Percentiles rank a stretch among this genome's conserved stretches.
Conservation (phyloP, 768 basidiomycete genomes). For the Suillus decipiens region DNA sequence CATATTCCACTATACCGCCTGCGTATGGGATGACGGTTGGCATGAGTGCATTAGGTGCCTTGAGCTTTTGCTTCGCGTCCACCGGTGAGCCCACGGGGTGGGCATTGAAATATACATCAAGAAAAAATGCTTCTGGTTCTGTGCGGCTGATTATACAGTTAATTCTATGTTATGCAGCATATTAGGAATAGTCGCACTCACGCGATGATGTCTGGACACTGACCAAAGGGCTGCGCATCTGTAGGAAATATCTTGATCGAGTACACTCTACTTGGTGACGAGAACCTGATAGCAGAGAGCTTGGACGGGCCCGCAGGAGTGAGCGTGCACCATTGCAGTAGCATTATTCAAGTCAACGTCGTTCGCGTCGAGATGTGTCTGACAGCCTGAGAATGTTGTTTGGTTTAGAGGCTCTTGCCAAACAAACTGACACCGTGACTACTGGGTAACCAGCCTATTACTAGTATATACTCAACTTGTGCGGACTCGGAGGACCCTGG, state of each 20-base stretch:
- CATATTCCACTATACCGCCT: conserved; percentile 66
- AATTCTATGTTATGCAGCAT: conserved; percentile 16
- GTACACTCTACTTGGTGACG: conserved; percentile 65
- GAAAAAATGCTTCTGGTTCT: conserved; percentile 70
- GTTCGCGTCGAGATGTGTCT: too few species aligned
- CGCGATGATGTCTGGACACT: conserved; percentile 64
- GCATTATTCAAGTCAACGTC: conserved; percentile 35
- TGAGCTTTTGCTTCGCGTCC: conserved; percentile 56
- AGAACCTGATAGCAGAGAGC: conserved; percentile 73
- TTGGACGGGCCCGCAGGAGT: conserved; percentile 56
- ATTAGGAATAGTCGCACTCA: conserved; percentile 33
- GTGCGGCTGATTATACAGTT: conserved; percentile 49
- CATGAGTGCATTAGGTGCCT: conserved; percentile 69
- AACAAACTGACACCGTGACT: not conserved
- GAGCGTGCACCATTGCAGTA: conserved; percentile 72
- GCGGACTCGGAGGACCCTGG: too few species aligned
- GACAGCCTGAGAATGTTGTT: not conserved
- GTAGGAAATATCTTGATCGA: conserved; percentile 72
- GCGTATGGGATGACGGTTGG: conserved; percentile 72
- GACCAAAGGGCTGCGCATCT: conserved; percentile 59
- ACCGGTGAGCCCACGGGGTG: conserved; percentile 47
- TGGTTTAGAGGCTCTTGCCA: not conserved
- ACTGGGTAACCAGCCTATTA: too few species aligned
- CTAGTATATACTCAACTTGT: too few species aligned
- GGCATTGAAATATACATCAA: conserved; percentile 77